Conservation (phyloP, 179 eudicot species). For the Spergularia azorica region DNA sequence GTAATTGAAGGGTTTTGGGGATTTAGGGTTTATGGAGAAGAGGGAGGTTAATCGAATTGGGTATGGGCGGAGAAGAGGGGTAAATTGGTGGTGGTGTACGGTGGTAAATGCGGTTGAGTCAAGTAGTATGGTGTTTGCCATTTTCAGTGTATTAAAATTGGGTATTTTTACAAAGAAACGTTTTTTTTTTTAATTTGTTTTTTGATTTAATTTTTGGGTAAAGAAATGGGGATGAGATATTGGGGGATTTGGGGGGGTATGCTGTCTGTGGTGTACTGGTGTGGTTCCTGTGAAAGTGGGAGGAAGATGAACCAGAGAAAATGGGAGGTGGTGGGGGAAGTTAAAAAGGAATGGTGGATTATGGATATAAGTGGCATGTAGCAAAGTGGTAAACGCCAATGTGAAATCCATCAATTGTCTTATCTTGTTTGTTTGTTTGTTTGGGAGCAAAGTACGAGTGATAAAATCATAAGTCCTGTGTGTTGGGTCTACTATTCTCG, state of each 20-base stretch:
- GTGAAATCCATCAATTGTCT: no score
- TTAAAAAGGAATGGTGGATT: no score
- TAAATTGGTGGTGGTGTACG: conserved; percentile 32
- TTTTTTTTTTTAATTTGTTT: not conserved
- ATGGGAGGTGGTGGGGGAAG: not conserved
- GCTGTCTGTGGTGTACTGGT: no score
- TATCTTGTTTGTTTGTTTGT: no score
- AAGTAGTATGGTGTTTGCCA: conserved; percentile 53
- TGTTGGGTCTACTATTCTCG: no score
- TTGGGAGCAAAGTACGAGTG: no score
- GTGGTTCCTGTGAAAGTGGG: not conserved
- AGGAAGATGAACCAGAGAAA: not conserved
- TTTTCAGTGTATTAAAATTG: conserved; percentile 9
- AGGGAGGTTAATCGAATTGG: conserved; percentile 30
- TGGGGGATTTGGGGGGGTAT: not conserved
- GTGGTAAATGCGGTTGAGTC: conserved; percentile 34
- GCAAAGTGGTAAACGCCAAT: not conserved
- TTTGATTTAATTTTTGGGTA: not conserved
- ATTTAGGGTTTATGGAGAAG: conserved; percentile 23
- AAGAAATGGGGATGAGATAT: not conserved
- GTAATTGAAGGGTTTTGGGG: conserved; percentile 34
- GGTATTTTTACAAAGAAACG: not conserved
- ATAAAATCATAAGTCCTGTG: no score
- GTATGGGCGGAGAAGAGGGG: conserved; percentile 36
- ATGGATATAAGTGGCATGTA: no score